These are phyloP conservation scores for Gentiana straminea DNA, from an alignment of 257 asterid genomes.

Conservation along the genomic window DNA sequence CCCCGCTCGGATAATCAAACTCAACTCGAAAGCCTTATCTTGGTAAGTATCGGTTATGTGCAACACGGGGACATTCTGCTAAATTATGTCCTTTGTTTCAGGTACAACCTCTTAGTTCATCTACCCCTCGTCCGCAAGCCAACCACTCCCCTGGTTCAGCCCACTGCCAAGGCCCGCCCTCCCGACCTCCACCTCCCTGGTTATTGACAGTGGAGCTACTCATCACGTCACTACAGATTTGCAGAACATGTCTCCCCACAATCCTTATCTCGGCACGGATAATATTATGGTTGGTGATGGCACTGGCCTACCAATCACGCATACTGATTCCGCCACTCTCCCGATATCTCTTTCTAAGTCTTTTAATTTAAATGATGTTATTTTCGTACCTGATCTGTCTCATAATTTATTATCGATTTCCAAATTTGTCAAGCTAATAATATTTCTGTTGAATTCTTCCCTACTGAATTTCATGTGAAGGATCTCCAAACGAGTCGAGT, in stretches of 20 bases:
- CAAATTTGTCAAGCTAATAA: background rate
- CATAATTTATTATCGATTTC: background rate
- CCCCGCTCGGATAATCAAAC: too few species aligned
- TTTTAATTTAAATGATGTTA: background rate
- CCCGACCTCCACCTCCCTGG: background rate
- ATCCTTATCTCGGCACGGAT: background rate
- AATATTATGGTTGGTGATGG: slow-evolving; percentile 1
- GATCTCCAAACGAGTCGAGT: background rate
- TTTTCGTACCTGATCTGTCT: background rate
- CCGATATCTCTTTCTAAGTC: background rate
- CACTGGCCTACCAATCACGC: background rate
- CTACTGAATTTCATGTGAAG: background rate
- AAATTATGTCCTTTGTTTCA: too few species aligned
- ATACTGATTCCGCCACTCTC: background rate
- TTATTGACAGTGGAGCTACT: slow-evolving; percentile 1
- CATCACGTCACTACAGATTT: slow-evolving; percentile 2
- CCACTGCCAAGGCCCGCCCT: too few species aligned
- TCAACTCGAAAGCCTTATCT: too few species aligned
- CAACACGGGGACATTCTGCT: too few species aligned
- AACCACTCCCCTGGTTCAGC: too few species aligned
- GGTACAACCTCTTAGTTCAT: too few species aligned
- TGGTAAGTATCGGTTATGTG: too few species aligned
- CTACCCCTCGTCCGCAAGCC: too few species aligned
- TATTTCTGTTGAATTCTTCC: background rate
- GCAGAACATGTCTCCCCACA: background rate